Conservation (phyloP, 2,329 filamentous ascomycete species). For the Ophiostoma pallidulum region DNA sequence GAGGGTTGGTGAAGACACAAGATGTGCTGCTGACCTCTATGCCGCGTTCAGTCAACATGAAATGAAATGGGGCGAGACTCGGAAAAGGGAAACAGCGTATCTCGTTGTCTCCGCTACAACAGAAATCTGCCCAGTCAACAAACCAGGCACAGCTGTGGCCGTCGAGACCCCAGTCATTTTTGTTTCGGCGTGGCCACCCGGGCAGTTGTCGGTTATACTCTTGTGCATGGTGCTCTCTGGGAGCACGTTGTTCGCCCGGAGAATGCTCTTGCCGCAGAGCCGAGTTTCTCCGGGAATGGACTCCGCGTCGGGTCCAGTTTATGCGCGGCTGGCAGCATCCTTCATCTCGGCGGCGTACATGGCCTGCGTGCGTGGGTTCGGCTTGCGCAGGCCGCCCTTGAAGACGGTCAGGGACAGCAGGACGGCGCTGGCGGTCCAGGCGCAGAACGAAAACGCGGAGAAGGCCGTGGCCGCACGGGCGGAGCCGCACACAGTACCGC, state of each 20-base stretch:
- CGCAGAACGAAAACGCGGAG: slow-evolving; percentile 41
- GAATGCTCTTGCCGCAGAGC: no score
- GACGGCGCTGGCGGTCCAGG: slow-evolving; percentile 42
- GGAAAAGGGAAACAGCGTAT: no score
- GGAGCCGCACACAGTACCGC: slow-evolving; percentile 45
- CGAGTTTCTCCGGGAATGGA: no score
- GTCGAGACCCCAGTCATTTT: slow-evolving; percentile 5
- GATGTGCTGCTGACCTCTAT: no score
- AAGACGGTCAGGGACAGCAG: slow-evolving; percentile 40
- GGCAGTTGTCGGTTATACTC: no score
- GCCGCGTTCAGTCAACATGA: no score
- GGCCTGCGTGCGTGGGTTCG: slow-evolving; percentile 21
- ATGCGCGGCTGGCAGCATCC: slow-evolving; percentile 19
- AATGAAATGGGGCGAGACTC: no score
- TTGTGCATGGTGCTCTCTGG: no score
- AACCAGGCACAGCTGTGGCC: slow-evolving; percentile 15
- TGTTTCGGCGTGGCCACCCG: no score
- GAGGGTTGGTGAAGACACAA: no score
- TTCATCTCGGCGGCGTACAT: slow-evolving; percentile 27
- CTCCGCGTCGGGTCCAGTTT: no score
- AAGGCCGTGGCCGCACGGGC: slow-evolving; percentile 47
- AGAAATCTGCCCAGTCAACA: background rate
- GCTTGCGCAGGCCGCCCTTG: slow-evolving; percentile 29
- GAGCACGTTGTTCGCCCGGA: background rate
- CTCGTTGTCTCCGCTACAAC: no score